Percentiles rank a stretch among this genome's conserved stretches.
phyloP scores from a whole-genome alignment of 2,329 filamentous ascomycete genomes.

The Clonostachys sp. region DNA sequence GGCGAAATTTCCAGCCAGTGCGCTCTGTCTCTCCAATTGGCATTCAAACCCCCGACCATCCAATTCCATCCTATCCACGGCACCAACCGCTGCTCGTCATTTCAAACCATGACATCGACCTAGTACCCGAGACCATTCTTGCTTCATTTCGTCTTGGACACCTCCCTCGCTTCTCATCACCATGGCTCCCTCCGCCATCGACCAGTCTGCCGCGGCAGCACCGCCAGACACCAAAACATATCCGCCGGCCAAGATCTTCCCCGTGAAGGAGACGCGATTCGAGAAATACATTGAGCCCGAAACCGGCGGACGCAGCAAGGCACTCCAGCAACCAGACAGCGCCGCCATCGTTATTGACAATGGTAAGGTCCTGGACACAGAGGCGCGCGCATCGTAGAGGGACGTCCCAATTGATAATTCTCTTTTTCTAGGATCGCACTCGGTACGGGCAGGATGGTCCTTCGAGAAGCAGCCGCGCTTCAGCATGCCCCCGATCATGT shows the following conservation, averaged over 20 bases:
- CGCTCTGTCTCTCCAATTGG: no score
- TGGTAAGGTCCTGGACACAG: constrained; percentile 49
- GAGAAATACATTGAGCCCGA: constrained; percentile 49
- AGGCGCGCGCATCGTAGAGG: background rate
- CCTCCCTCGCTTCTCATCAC: background rate
- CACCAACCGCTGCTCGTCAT: no score
- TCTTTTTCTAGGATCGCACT: constrained; percentile 65
- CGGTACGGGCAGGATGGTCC: constrained; percentile 91
- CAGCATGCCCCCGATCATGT: constrained; percentile 81
- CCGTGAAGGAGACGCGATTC: constrained; percentile 59
- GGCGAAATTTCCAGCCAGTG: no score
- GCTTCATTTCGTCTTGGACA: no score
- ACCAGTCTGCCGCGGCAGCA: constrained; percentile 26
- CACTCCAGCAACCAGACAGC: constrained; percentile 49
- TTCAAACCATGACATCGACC: no score
- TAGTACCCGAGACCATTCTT: no score
- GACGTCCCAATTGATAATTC: background rate
- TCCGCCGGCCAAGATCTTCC: constrained; percentile 51
- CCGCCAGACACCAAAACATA: constrained; percentile 33
- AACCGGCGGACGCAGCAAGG: constrained; percentile 67
- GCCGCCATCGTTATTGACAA: constrained; percentile 97
- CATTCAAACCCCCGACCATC: no score
- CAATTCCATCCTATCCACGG: no score
- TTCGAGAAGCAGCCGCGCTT: constrained; percentile 82
- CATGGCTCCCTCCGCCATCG: constrained; percentile 52